Base-by-base conservation (phyloP, 148 eudicot genomes). In the Hydrangea macrophylla region DNA sequence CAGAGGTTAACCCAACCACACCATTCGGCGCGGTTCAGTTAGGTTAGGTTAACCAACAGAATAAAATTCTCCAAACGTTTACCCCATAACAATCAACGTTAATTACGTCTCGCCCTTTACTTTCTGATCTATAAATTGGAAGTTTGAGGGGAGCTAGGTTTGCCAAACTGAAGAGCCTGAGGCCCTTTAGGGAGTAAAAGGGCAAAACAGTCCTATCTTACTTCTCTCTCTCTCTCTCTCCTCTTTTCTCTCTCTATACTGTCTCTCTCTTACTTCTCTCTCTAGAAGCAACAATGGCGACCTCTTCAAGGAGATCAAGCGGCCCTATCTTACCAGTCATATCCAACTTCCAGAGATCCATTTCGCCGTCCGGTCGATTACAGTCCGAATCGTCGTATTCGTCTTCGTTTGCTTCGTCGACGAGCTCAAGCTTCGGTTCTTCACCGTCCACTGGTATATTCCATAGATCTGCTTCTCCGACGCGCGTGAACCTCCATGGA, bases 111-210 rank as follows among this genome's bases (percentile, higher is more conserved):
- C 64, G 37, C 31, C 70, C 80, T 37, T n/a, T 8, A 44, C 55
- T 8, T 39, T 55, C 70, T 9, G 24, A 37, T 60, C 87, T 84
- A 84, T 84, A 84, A 80, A 84, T 75, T 9, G 4, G 56, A 53
- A 74, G 44, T 67, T 67, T 36, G 51, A 75, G 58, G 70, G 40
- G 24, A 73, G 80, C 56, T 75, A 78, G 69, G 87, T 84, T 84
- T 80, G 84, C 87, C 80, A 26, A 80, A 80, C 69, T 81, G 78
- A 78, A 78, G 70, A 78, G 72, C 84, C 81, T 37, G 42, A 70
- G 73, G 69, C 73, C 74, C 71, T 69, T 69, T 55, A 25, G 7
- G 20, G 51, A 59, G 62, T 36, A 39, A 9, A 31, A 20, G 57
- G 10, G 5, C 31, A 15, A 55, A 7, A 35, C 9, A 27, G 13